Evolutionary conservation across 2,329 filamentous ascomycete species (phyloP), one percentile per base, ranked within the genome.

Genomic region (Fusarium sp.): DNA sequence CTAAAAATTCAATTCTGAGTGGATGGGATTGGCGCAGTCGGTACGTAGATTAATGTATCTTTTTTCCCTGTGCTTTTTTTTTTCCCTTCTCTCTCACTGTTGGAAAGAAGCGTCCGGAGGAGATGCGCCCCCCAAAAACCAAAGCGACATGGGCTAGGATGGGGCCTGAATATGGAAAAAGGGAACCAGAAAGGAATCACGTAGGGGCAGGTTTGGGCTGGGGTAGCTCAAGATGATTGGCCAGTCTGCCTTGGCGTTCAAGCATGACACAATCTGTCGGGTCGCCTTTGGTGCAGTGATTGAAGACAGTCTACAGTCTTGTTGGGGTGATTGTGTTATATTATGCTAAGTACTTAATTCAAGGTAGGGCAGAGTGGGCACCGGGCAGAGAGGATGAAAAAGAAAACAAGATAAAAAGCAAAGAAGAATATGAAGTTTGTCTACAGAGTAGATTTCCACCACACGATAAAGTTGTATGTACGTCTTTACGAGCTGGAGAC

Each of bases 201-300:
- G 64, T 65, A 69, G 68, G 63, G 66, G 66, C 68, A 68, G 62
- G 65, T 66, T 75, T 62, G 58, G 63, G 61, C 74, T 71, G 74
- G 73, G 73, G 74, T 73, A 75, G 52, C 57, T 49, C 42, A 62
- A 62, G 30, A 44, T 49, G 67, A 75, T 76, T 75, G 74, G 73
- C 30, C 62, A 46, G 65, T 44, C 45, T 47, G 42, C 39, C 51
- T 65, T 73, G 73, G 74, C 68, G 73, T 56, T 50, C 45, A 63
- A 74, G 71, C 70, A 76, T 75, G 74, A 75, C 74, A 75, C 74
- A 75, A 75, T 76, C 71, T 75, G 74, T 75, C 72, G 73, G 74
- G 72, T 74, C 70, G 66, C 52, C 63, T 72, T 71, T 45, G 28
- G 44, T 54, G 50, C 24, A 34, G 24, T 46, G n/a, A 39, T 49